Evolutionary conservation across 2,329 filamentous ascomycete genomes (phyloP).

Genomic region (Arthrobotrys megalospora): DNA sequence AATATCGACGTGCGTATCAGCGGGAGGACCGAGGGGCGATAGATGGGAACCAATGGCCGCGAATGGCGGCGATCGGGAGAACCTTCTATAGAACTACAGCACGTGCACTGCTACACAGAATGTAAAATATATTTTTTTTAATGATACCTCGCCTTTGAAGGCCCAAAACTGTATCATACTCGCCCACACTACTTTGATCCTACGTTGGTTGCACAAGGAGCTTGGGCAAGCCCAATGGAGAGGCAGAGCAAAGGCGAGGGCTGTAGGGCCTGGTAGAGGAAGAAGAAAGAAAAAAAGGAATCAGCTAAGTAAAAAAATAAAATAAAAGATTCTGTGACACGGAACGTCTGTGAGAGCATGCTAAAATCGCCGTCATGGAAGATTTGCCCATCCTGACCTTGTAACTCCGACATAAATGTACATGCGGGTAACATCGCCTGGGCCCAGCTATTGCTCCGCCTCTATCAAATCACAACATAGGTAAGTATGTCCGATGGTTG

Average conservation of each 20-base stretch:
- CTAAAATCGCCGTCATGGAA: conserved; percentile 41
- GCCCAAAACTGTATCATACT: neutral
- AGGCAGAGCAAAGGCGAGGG: neutral
- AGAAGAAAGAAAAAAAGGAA: conserved; percentile 17
- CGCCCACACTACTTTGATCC: neutral
- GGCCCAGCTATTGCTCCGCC: conserved; percentile 13
- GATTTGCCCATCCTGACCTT: conserved; percentile 23
- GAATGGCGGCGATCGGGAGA: conserved; percentile 37
- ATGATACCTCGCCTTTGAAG: neutral
- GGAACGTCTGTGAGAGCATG: conserved; percentile 3
- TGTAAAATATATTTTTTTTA: conserved; percentile 3
- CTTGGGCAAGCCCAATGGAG: conserved; percentile 12
- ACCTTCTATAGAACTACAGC: conserved; percentile 46
- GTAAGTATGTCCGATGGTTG: conserved; percentile 31
- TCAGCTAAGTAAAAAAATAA: neutral
- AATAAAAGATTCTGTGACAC: conserved; percentile 5
- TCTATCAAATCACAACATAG: conserved; percentile 6
- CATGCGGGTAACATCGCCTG: neutral
- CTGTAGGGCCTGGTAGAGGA: neutral
- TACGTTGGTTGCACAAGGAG: conserved; percentile 28
- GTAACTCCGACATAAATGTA: conserved; percentile 40
- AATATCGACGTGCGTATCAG: conserved; percentile 41
- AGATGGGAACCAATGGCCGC: conserved; percentile 34
- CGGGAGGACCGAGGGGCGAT: conserved; percentile 11
- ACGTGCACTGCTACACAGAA: conserved; percentile 37